Evolutionary conservation across 2,329 filamentous ascomycete species (phyloP).

Genomic region (Aureobasidium leucospermi): DNA sequence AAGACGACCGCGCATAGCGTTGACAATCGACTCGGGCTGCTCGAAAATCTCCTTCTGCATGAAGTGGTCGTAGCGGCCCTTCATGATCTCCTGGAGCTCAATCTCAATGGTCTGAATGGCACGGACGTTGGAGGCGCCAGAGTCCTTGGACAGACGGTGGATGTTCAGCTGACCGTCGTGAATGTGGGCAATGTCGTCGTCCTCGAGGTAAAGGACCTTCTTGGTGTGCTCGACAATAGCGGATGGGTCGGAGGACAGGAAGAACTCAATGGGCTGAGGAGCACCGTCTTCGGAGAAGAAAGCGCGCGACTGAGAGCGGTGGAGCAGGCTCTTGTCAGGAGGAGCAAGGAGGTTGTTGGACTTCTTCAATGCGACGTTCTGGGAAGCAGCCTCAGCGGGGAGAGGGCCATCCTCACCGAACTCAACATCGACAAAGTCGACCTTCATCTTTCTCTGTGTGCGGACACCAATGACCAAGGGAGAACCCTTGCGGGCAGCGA

Average conservation of each 20-base stretch:
- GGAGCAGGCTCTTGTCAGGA: constrained; percentile 93
- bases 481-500: constrained; percentile 96
- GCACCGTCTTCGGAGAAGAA: constrained; percentile 98
- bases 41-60: constrained; percentile 99
- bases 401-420: constrained; percentile 85
- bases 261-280: constrained; percentile 98
- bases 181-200: constrained; percentile 99
- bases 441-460: constrained; percentile 99
- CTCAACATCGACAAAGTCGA: constrained; percentile 98
- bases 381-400: constrained; percentile 86
- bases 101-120: constrained; percentile 98
- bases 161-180: constrained; percentile 99
- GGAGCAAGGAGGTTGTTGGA: constrained; percentile 62
- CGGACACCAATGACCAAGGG: constrained; percentile 95
- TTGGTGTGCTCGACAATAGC: constrained; percentile 99
- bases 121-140: constrained; percentile 92
- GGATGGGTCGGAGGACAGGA: constrained; percentile 96
- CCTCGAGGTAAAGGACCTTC: constrained; percentile 99
- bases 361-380: constrained; percentile 97
- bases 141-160: constrained; percentile 93
- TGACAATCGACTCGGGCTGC: constrained; percentile 97
- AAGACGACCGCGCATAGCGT: constrained; percentile 98
- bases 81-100: constrained; percentile 99
- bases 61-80: constrained; percentile 99
- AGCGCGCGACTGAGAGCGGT: constrained; percentile 95